Percentiles rank a stretch among this genome's conserved stretches.
Evolutionary conservation across 768 basidiomycete species (phyloP).

Genomic region (Roridomyces roridus): DNA sequence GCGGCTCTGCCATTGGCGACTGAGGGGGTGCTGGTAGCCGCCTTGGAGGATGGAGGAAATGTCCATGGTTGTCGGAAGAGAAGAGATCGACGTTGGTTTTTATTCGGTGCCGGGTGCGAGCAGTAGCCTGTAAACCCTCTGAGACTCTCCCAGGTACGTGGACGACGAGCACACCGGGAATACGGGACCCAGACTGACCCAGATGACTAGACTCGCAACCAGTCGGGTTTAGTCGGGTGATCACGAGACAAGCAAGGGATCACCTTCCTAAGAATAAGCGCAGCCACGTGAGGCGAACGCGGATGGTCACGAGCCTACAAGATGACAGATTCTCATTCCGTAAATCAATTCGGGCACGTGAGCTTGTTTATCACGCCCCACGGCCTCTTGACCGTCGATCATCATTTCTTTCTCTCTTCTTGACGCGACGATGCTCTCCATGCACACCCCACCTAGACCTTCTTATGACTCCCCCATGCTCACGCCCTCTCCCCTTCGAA

Average conservation of each 20-base stretch:
- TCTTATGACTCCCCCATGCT: slow-evolving; percentile 62
- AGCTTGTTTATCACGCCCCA: slow-evolving; percentile 18
- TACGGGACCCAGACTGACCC: no score
- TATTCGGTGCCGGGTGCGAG: neutral
- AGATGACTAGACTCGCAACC: no score
- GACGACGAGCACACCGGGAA: no score
- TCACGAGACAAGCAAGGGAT: no score
- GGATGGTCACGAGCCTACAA: no score
- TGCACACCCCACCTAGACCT: slow-evolving; percentile 36
- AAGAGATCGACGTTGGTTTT: neutral
- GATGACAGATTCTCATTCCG: no score
- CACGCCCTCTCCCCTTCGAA: slow-evolving; percentile 66
- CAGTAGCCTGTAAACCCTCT: no score
- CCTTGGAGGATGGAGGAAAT: slow-evolving; percentile 83
- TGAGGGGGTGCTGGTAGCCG: slow-evolving; percentile 91
- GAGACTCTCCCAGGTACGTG: no score
- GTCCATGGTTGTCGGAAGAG: slow-evolving; percentile 39
- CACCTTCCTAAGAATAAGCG: no score
- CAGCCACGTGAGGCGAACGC: no score
- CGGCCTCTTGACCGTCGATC: neutral
- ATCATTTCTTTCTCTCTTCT: neutral
- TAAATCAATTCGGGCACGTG: slow-evolving; percentile 3
- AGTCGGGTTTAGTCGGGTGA: no score
- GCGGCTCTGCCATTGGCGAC: slow-evolving; percentile 86
- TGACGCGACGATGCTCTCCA: slow-evolving; percentile 33